Conservation (phyloP, 805 yeast genomes). For the Starmerella bacillaris region DNA sequence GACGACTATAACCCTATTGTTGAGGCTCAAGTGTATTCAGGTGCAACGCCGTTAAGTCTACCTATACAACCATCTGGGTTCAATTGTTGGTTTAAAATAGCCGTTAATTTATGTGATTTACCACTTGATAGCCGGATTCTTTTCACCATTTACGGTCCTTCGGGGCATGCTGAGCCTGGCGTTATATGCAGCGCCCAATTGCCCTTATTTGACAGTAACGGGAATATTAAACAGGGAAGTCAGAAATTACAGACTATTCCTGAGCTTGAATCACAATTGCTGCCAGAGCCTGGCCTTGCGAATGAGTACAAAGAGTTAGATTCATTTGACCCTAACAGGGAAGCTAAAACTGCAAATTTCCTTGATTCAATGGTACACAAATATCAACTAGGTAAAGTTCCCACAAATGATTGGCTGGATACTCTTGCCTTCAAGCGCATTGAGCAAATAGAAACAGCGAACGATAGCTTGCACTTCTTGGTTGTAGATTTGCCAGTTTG, state of each 20-base stretch:
- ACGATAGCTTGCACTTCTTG: constrained; percentile 23
- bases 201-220: constrained; percentile 39
- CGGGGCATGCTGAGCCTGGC: constrained; percentile 28
- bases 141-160: constrained; percentile 52
- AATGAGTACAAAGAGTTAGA: neutral
- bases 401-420: constrained; percentile 57
- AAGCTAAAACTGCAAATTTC: constrained; percentile 27
- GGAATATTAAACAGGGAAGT: constrained; percentile 52
- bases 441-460: constrained; percentile 23
- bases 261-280: too few relatives aligned
- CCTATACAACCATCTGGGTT: constrained; percentile 37
- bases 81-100: constrained; percentile 58
- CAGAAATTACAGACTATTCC: constrained; percentile 37
- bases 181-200: constrained; percentile 47
- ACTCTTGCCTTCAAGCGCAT: constrained; percentile 40
- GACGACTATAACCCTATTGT: constrained; percentile 22
- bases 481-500: constrained; percentile 44
- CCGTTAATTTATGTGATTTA: constrained; percentile 55
- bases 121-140: constrained; percentile 42
- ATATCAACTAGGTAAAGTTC: constrained; percentile 51
- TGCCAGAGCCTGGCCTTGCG: too few relatives aligned
- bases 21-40: constrained; percentile 30
- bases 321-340: neutral
- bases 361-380: constrained; percentile 38
- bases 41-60: constrained; percentile 30